These are phyloP conservation scores for Blastomyces gilchristii DNA, from an alignment of 2,329 filamentous ascomycete species.

Conservation along the genomic window DNA sequence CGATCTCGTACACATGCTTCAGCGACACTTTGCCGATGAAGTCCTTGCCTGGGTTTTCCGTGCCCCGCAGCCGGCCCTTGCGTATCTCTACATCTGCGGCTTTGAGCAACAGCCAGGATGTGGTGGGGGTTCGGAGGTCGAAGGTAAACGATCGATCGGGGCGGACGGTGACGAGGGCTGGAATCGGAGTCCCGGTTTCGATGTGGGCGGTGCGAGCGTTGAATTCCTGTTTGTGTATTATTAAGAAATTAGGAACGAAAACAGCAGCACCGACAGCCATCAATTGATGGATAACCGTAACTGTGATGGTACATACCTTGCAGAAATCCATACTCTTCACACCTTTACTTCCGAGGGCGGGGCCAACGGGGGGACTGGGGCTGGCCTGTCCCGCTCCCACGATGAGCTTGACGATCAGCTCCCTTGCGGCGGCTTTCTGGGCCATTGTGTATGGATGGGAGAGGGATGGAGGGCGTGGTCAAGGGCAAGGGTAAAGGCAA, in stretches of 20 bases:
- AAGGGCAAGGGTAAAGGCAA: not conserved
- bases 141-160: constrained; percentile 90
- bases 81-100: constrained; percentile 62
- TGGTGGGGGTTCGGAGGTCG: constrained; percentile 88
- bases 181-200: constrained; percentile 70
- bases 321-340: constrained; percentile 99
- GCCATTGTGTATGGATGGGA: constrained; percentile 37
- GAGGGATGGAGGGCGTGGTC: not conserved
- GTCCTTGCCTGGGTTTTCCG: constrained; percentile 63
- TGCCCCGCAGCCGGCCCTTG: constrained; percentile 67
- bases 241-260: not conserved
- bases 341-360: constrained; percentile 91
- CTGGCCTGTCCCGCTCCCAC: constrained; percentile 92
- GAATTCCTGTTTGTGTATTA: constrained; percentile 61
- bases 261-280: not conserved
- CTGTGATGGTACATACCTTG: constrained; percentile 53
- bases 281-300: constrained; percentile 7
- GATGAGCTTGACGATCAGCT: constrained; percentile 91
- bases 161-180: constrained; percentile 81
- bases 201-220: constrained; percentile 89
- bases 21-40: constrained; percentile 75
- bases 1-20: constrained; percentile 97
- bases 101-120: constrained; percentile 76
- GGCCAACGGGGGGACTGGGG: constrained; percentile 90
- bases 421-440: constrained; percentile 41